Percentiles rank a stretch among this genome's conserved stretches.
phyloP scores from a whole-genome alignment of 148 eudicot species.

The Rhododendron vialii region DNA sequence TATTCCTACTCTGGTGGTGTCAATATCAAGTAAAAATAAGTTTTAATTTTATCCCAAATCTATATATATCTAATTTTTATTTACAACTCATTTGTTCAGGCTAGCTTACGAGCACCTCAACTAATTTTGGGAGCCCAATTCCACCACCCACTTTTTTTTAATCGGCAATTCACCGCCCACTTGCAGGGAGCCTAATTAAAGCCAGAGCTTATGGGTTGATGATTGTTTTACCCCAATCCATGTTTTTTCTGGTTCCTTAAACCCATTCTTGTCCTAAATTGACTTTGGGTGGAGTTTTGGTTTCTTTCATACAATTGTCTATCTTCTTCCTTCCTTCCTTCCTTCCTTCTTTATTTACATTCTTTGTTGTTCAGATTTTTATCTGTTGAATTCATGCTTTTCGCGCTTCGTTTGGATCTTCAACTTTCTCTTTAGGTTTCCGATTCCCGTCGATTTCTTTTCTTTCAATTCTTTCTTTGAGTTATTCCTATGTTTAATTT shows the following conservation, averaged over 20 bases:
- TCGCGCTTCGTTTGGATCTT: not conserved
- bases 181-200: no score
- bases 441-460: not conserved
- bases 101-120: not conserved
- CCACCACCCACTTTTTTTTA: no score
- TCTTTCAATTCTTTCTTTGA: not conserved
- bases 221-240: not conserved
- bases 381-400: slow-evolving; percentile 1
- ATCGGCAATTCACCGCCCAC: no score
- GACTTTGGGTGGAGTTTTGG: not conserved
- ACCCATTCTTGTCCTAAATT: not conserved
- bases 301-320: not conserved
- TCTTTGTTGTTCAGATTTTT: not conserved
- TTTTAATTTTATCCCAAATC: not conserved
- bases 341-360: not conserved
- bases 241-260: not conserved
- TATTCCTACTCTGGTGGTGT: slow-evolving; percentile 76
- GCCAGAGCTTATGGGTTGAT: no score
- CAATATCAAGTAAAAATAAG: slow-evolving; percentile 51
- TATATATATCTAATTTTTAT: not conserved
- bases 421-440: not conserved
- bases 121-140: no score
- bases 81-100: no score
- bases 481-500: slow-evolving; percentile 10
- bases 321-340: not conserved